Base-by-base conservation (phyloP, 2,329 filamentous ascomycete species). In the Aureobasidium sp. region DNA sequence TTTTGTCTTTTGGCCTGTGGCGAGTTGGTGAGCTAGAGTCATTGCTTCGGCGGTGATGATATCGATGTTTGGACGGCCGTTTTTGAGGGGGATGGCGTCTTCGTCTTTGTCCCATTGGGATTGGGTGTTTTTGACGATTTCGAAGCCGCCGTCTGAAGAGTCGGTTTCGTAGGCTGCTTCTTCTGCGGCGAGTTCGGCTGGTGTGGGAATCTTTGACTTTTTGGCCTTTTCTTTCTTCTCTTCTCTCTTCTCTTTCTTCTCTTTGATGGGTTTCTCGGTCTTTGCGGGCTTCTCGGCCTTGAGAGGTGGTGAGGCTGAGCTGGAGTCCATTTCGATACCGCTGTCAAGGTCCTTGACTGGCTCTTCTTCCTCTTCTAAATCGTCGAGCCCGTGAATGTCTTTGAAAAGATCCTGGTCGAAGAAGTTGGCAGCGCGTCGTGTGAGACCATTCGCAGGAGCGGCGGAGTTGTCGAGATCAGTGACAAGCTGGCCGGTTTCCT, bases 1-100 rank as follows among this genome's bases (percentile, higher is more conserved):
- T 50, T 84, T 88, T 0, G 87, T 89, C 74, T 88, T 92, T 72
- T 93, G 83, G 48, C 93, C 93, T 0, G 88, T 91, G 3, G 92
- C 94, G 63, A 99, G 87, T 71, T 91, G 85, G 67, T 97, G 94
- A 0, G 94, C 95, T 17, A 99, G 82, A 0, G 93, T 95, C 94
- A 99, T 99, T 66, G 95, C 94, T 79, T 99, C 94, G 5, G 92
- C 94, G n/a, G 94, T 99, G 71, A 97, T 96, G 70, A 99, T 97
- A 73, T 97, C 92, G 76, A 99, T 96, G 72, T 97, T 92, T 82
- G 75, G 73, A 61, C 81, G 84, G 63, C 87, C 87, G 61, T 84
- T 80, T 4, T 66, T 59, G 65, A 79, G 81, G 59, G 82, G 81
- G 17, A 65, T 64, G 32, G 63, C 55, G 64, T 84, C 84, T 59